Base-by-base conservation (phyloP, 805 yeast species). In the Saccharomycopsis fermentans region DNA sequence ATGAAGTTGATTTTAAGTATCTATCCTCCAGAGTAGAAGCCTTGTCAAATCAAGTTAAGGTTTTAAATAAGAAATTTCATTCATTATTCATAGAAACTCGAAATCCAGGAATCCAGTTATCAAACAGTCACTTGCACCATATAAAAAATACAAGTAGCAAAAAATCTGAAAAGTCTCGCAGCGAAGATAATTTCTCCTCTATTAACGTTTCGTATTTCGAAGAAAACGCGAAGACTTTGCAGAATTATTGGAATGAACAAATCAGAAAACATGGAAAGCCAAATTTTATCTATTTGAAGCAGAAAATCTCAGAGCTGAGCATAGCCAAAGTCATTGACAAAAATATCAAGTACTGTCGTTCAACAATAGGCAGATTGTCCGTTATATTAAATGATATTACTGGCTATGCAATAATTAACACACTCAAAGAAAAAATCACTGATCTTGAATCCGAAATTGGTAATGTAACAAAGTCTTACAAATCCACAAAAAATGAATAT, bases 371-470 rank as follows among this genome's bases (percentile, higher is more conserved):
- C 14, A 24, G 35, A 35, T 12, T 57, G 9, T 57, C 56, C 9
- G 4, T 17, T 2, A 21, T 50, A 16, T 55, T 62, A 3, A 94
- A 94, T 66, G 96, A 90, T 65, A 84, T 90, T 11, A 92, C 99
- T 0, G 99, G 99, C 0, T 94, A 94, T 69, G 79, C 90, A 0
- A 76, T 84, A 19, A 88, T 94, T 58, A 96, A 88, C 66, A 74
- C 77, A 59, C 71, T 92, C 65, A 85, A 90, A 69, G 69, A 74
- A 32, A 71, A 80, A 1, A 89, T 94, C 34, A 81, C 78, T 8
- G 60, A 66, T 0, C 61, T 74, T 62, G 97, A 92, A 65, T 61
- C 62, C 14, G 74, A 77, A 35, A 69, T 89, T 43, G 73, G 73
- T 55, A 69, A 67, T 1, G 72, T 82, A 3, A 80, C 88, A 58